Evolutionary conservation across 768 basidiomycete genomes (phyloP), one percentile per base, ranked within the genome.

Genomic region (Naganishia onofrii): DNA sequence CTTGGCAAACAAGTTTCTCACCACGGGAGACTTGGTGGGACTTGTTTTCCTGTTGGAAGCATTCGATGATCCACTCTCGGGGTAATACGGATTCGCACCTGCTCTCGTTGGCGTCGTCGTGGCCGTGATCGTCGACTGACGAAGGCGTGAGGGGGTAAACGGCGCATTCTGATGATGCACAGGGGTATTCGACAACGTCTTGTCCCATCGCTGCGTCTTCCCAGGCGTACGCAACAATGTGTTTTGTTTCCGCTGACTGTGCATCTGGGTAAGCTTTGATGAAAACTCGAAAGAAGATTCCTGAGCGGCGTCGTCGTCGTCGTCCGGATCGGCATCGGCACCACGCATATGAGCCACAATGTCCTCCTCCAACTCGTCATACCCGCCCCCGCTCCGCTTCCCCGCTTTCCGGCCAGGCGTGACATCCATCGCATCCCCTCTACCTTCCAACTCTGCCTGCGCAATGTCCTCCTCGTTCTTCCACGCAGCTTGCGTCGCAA

Each of bases 231-330:
- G 65, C 46, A 66, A 48, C 34, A 66, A 19, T 13, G 46, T 66
- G 29, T 46, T 48, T 36, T 42, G 46, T 32, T 70, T 53, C 23
- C 69, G 58, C 26, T 57, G 58, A 48, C 51, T 53, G 12, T 65
- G 63, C 69, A 70, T 64, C 53, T 70, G 69, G 46, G 69, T 70
- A 2, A 70, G 52, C 29, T 54, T 51, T n/a, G 65, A 54, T 29
- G 52, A 54, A 28, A 66, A 66, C n/a, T 66, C 65, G 19, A 52
- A 52, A 1, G 46, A 32, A 1, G 46, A 32, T 29, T 66, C 65
- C 19, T 28, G 29, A 12, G 52, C 65, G 19, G 52, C 65, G 32
- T 8, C 28, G 19, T 53, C 46, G 34, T 66, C 65, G n/a, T 57
- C 31, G 4, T 57, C 34, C 34, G 8, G 34, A n/a, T 58, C 57